Evolutionary conservation across 2,329 filamentous ascomycete genomes (phyloP).

Genomic region (Pseudohalonectria lignicola): DNA sequence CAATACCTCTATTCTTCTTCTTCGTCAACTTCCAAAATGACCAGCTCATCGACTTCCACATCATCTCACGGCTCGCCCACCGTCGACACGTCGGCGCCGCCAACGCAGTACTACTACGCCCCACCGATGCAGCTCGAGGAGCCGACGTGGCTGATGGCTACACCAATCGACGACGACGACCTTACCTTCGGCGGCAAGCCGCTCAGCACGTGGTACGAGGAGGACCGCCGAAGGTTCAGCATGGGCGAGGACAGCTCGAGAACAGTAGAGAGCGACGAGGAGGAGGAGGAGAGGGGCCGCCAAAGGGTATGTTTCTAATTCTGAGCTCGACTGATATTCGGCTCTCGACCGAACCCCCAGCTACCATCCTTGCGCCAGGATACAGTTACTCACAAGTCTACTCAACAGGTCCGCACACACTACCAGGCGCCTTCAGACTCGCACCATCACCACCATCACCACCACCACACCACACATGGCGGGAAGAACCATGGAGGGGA

Average conservation of each 20-base stretch:
- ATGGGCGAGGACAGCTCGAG: conserved; percentile 12
- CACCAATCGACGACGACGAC: conserved; percentile 49
- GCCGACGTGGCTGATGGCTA: conserved; percentile 37
- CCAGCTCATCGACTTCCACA: not conserved
- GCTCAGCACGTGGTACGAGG: conserved; percentile 48
- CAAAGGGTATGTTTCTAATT: conserved; percentile 16
- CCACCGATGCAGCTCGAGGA: not conserved
- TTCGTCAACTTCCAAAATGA: not conserved
- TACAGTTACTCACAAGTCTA: not conserved
- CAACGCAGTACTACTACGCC: not conserved
- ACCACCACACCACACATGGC: conserved; percentile 1
- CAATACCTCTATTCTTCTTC: not conserved
- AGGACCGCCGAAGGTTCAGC: conserved; percentile 36
- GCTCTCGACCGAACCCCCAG: not conserved
- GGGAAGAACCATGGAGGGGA: conserved; percentile 1
- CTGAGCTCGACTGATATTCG: no score
- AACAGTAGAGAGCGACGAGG: conserved; percentile 12
- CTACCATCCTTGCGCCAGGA: not conserved
- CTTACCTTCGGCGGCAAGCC: conserved; percentile 51
- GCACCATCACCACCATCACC: conserved; percentile 1
- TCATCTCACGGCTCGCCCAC: not conserved
- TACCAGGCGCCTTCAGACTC: not conserved
- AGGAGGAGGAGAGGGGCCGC: conserved; percentile 28
- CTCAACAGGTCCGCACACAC: conserved; percentile 1
- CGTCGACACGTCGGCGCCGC: not conserved